Conservation (phyloP, 805 yeast species). For the Candida pini region DNA sequence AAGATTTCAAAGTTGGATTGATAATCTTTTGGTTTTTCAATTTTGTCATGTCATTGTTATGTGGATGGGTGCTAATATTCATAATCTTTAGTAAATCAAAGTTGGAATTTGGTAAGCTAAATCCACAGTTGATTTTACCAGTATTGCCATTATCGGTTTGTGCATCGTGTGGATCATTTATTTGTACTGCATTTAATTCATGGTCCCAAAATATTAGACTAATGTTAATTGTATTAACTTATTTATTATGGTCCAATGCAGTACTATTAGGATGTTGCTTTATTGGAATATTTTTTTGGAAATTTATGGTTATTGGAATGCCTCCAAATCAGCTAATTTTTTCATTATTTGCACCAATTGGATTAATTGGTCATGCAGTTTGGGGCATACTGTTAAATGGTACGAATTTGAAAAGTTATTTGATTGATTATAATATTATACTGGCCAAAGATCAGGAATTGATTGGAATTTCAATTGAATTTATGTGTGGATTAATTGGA, state of each 20-base stretch:
- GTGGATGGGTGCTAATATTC: constrained; percentile 55
- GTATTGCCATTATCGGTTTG: constrained; percentile 74
- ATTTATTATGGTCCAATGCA: constrained; percentile 68
- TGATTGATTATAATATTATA: constrained; percentile 6
- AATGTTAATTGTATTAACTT: constrained; percentile 48
- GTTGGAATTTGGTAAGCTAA: constrained; percentile 32
- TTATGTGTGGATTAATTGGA: constrained; percentile 8
- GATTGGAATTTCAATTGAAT: constrained; percentile 9
- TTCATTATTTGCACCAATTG: constrained; percentile 67
- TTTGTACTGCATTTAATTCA: constrained; percentile 39
- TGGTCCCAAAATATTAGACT: constrained; percentile 33
- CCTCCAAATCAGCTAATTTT: constrained; percentile 52
- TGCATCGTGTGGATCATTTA: constrained; percentile 56
- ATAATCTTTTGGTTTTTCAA: constrained; percentile 67
- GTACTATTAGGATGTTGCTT: constrained; percentile 52
- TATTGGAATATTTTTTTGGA: constrained; percentile 54
- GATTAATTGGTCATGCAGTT: constrained; percentile 81
- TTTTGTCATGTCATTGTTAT: constrained; percentile 43
- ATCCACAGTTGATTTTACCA: constrained; percentile 60
- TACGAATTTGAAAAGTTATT: constrained; percentile 12
- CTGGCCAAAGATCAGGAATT: constrained; percentile 3
- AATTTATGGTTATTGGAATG: constrained; percentile 48
- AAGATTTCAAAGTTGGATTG: constrained; percentile 32
- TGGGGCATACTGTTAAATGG: constrained; percentile 48
- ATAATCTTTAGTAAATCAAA: constrained; percentile 36